These are phyloP conservation scores for Phytophthora citricola DNA, from an alignment of 352 stramenopile species.

Conservation along the genomic window DNA sequence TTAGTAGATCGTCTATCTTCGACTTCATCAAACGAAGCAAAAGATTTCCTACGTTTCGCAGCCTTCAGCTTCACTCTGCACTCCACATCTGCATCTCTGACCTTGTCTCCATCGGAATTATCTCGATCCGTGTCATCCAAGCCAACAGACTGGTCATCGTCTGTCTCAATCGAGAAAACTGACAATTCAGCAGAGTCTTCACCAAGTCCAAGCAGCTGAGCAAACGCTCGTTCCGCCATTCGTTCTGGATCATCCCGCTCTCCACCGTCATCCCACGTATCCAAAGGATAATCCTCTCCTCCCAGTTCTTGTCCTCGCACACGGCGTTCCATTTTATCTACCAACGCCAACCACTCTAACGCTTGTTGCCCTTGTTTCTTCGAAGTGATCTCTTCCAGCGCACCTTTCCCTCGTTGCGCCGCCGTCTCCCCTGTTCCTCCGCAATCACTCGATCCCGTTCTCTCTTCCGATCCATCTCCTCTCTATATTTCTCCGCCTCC, in stretches of 20 bases:
- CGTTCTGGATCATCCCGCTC: constrained; percentile 13
- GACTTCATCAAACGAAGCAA: constrained; percentile 6
- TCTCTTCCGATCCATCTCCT: constrained; percentile 47
- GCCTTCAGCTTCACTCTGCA: constrained; percentile 14
- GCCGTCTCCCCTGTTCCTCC: constrained; percentile 52
- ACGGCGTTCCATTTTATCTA: constrained; percentile 54
- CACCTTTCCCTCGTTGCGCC: constrained; percentile 41
- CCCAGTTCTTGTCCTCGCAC: constrained; percentile 21
- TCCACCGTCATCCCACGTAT: constrained; percentile 13
- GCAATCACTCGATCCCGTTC: constrained; percentile 40
- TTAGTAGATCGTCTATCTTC: not conserved
- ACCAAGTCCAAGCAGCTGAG: constrained; percentile 49
- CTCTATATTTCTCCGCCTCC: constrained; percentile 49
- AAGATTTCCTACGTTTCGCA: not conserved
- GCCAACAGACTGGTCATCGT: constrained; percentile 28
- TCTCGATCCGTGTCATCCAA: constrained; percentile 17
- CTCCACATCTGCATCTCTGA: not conserved
- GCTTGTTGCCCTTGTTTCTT: constrained; percentile 48
- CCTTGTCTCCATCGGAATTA: constrained; percentile 4
- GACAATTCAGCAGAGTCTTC: constrained; percentile 47
- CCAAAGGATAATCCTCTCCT: constrained; percentile 12
- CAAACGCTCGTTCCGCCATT: constrained; percentile 45
- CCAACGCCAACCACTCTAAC: constrained; percentile 58
- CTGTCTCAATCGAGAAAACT: constrained; percentile 42
- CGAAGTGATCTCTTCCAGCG: constrained; percentile 39